Evolutionary conservation across 2,329 filamentous ascomycete species (phyloP).

Genomic region (Monosporascus sp.): DNA sequence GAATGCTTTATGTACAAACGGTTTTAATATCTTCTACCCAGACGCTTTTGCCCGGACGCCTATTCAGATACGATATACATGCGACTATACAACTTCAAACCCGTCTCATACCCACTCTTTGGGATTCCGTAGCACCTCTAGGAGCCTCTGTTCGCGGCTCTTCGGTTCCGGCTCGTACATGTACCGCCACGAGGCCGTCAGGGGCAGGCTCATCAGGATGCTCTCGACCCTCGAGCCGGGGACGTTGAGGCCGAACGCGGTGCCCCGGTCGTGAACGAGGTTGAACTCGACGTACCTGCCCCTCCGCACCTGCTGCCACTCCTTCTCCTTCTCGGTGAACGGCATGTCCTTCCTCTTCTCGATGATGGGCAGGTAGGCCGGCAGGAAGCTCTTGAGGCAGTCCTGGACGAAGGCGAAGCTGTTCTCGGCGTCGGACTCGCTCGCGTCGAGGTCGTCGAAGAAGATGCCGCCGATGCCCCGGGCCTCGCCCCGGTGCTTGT

Average conservation of each 20-base stretch:
- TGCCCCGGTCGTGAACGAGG: slow-evolving; percentile 91
- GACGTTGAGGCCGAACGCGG: slow-evolving; percentile 88
- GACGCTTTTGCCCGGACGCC: too few relatives aligned
- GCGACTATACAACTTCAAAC: too few relatives aligned
- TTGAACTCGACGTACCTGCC: slow-evolving; percentile 99
- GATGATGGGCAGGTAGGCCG: slow-evolving; percentile 85
- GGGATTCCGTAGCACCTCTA: slow-evolving; percentile 64
- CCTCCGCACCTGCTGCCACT: slow-evolving; percentile 91
- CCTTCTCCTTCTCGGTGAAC: slow-evolving; percentile 78
- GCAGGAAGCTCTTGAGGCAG: slow-evolving; percentile 80
- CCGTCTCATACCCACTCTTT: slow-evolving; percentile 57
- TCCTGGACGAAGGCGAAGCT: slow-evolving; percentile 86
- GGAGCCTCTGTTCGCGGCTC: slow-evolving; percentile 70
- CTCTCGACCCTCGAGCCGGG: slow-evolving; percentile 90
- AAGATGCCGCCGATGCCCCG: slow-evolving; percentile 95
- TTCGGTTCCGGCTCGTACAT: slow-evolving; percentile 81
- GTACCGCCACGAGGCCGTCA: slow-evolving; percentile 92
- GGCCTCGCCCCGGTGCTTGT: slow-evolving; percentile 83
- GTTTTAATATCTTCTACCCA: too few relatives aligned
- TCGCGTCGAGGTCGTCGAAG: slow-evolving; percentile 92
- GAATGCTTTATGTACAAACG: background rate
- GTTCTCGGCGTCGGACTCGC: slow-evolving; percentile 80
- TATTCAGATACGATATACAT: too few relatives aligned
- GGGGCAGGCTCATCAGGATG: slow-evolving; percentile 92
- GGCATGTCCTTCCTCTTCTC: slow-evolving; percentile 87